Percentiles rank a stretch among this genome's conserved stretches.
These are phyloP conservation scores for Tuber aestivum DNA, from an alignment of 495 filamentous ascomycete species.

Conservation along the genomic window DNA sequence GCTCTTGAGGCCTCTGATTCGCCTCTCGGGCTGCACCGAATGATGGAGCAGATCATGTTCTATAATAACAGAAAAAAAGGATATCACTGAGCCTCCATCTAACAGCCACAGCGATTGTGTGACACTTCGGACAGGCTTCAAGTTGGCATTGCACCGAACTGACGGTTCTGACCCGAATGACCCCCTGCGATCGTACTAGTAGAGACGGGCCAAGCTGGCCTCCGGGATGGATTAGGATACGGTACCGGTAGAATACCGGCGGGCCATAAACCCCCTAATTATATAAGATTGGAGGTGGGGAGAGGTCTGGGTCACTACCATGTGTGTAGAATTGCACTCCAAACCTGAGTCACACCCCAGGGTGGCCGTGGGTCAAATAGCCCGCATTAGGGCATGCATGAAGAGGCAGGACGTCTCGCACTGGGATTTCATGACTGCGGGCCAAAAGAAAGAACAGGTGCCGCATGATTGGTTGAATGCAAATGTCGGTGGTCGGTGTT, in stretches of 20 bases:
- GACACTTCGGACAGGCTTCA: background rate
- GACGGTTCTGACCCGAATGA: background rate
- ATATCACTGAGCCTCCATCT: background rate
- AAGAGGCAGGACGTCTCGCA: background rate
- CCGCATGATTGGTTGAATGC: background rate
- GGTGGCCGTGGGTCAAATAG: background rate
- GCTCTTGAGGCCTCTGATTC: background rate
- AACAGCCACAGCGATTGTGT: slow-evolving; percentile 2
- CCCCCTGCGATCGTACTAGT: background rate
- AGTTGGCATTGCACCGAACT: background rate
- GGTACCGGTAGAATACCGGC: too few relatives aligned
- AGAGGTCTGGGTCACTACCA: background rate
- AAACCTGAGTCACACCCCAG: background rate
- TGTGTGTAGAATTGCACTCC: background rate
- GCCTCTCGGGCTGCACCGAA: background rate
- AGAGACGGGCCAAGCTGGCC: background rate
- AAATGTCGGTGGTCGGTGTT: background rate
- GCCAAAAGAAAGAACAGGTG: background rate
- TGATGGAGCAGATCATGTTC: background rate
- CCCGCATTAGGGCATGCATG: background rate
- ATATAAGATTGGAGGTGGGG: background rate
- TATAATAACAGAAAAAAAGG: background rate
- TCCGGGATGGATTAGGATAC: background rate
- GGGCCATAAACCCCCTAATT: background rate
- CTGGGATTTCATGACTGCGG: background rate